Conservation (phyloP, 345 rosid genomes). For the Clausena lansium region DNA sequence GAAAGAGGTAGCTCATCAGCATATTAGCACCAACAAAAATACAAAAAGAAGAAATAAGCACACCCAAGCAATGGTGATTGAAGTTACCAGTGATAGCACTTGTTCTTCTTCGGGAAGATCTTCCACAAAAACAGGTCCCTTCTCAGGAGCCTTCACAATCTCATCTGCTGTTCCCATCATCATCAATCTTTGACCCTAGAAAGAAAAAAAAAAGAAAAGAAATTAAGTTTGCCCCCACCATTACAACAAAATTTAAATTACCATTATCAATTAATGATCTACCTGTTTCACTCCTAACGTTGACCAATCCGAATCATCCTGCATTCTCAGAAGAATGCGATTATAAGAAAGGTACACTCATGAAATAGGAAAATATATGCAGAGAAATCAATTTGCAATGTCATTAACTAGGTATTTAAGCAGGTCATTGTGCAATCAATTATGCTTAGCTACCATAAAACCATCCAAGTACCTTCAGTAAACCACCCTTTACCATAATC, state of each 20-base stretch:
- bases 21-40: not conserved
- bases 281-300: conserved; percentile 81
- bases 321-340: conserved; percentile 19
- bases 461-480: conserved; percentile 60
- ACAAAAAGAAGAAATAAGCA: not conserved
- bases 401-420: not conserved
- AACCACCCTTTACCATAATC: conserved; percentile 96
- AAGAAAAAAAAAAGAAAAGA: conserved; percentile 6
- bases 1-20: not conserved
- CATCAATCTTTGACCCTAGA: conserved; percentile 95
- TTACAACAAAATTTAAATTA: not conserved
- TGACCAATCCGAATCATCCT: conserved; percentile 97
- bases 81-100: conserved; percentile 61
- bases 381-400: not conserved
- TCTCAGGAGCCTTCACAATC: conserved; percentile 93
- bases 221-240: not conserved
- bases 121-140: conserved; percentile 87
- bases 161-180: conserved; percentile 99
- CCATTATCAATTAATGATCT: not conserved
- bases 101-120: conserved; percentile 98
- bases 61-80: not conserved
- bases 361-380: not conserved
- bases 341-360: conserved; percentile 10
- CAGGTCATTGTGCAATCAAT: not conserved
- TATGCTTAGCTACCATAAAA: not conserved